Conservation (phyloP, 2,329 filamentous ascomycete genomes). For the Verticillium nonalfalfae region DNA sequence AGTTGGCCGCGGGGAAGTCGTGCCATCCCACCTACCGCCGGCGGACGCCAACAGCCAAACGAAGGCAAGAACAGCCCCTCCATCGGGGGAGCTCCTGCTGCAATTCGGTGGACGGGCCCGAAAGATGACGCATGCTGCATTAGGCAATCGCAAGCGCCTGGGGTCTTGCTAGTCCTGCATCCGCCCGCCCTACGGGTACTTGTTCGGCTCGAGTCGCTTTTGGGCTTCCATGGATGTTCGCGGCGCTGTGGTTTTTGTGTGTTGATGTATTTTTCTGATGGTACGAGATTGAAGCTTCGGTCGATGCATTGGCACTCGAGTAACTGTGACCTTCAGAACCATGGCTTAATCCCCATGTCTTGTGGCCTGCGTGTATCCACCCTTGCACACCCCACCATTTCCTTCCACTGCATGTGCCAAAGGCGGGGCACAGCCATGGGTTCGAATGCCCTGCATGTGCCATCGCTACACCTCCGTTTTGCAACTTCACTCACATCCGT, state of each 20-base stretch:
- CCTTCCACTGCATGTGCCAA: background rate
- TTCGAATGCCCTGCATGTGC: background rate
- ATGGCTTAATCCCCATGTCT: no score
- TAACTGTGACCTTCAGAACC: no score
- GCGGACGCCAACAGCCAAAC: background rate
- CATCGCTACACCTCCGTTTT: background rate
- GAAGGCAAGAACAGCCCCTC: background rate
- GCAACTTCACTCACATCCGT: no score
- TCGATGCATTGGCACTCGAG: no score
- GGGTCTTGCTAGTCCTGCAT: no score
- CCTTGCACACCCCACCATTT: background rate
- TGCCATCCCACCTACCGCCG: background rate
- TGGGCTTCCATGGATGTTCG: no score
- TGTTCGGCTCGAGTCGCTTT: no score
- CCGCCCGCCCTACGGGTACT: no score
- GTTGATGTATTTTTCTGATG: no score
- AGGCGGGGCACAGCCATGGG: background rate
- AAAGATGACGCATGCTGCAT: background rate
- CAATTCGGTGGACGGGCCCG: background rate
- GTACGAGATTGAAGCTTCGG: no score
- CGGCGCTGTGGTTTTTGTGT: no score
- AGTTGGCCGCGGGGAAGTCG: background rate
- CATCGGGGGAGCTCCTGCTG: background rate
- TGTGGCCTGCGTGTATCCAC: background rate
- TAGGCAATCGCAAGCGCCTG: background rate